Percentiles rank a stretch among this genome's conserved stretches.
phyloP scores from a whole-genome alignment of 106 monocot genomes.

The Dendrobium officinale region DNA sequence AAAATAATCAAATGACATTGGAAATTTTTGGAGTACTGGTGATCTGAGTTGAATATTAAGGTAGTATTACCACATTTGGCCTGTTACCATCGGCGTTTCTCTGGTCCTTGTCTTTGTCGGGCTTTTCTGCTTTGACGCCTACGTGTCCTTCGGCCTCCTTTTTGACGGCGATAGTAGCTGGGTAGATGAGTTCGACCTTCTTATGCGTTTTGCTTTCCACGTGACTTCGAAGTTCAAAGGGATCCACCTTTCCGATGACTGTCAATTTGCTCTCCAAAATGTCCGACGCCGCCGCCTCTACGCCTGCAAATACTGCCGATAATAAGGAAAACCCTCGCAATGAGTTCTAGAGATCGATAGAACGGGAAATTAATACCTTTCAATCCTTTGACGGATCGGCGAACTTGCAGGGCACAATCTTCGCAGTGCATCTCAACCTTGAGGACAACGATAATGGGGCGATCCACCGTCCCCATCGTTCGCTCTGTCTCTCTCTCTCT shows the following conservation, averaged over 20 bases:
- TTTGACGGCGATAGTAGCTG: slow-evolving; percentile 11
- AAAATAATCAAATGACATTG: neutral
- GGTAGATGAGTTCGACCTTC: slow-evolving; percentile 46
- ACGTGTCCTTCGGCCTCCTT: slow-evolving; percentile 6
- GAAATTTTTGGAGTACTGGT: neutral
- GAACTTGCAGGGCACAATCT: slow-evolving; percentile 44
- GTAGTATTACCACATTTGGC: neutral
- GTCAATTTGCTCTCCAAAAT: slow-evolving; percentile 34
- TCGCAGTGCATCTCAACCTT: slow-evolving; percentile 65
- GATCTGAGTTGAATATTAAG: too few species aligned
- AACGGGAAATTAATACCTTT: slow-evolving; percentile 20
- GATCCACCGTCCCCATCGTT: neutral
- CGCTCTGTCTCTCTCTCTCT: neutral
- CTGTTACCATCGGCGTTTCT: slow-evolving; percentile 38
- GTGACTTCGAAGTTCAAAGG: slow-evolving; percentile 30
- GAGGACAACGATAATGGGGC: slow-evolving; percentile 26
- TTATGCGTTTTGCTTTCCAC: slow-evolving; percentile 42
- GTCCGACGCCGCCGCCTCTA: slow-evolving; percentile 31
- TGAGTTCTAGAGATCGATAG: neutral
- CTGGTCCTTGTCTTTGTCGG: slow-evolving; percentile 3
- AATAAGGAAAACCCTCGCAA: neutral
- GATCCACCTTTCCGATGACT: slow-evolving; percentile 54
- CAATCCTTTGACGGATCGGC: slow-evolving; percentile 30
- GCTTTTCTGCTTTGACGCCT: neutral
- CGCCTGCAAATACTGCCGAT: slow-evolving; percentile 13